Percentiles rank a stretch among this genome's conserved stretches.
Evolutionary conservation across 2,329 filamentous ascomycete species (phyloP).

Genomic region (Coleophoma crateriformis): DNA sequence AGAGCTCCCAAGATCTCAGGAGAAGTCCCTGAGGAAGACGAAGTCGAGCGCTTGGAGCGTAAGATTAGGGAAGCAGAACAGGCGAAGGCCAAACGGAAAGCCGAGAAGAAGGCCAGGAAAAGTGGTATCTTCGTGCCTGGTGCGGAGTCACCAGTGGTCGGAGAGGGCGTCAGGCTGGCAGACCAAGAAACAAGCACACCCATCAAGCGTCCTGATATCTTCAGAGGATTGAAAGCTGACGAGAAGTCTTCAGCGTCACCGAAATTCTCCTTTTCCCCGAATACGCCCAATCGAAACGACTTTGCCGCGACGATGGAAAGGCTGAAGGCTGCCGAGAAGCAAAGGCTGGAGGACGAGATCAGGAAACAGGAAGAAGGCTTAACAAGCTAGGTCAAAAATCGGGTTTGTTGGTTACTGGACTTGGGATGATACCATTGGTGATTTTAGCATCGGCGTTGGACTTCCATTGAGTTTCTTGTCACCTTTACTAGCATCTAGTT

Average conservation of each 20-base stretch:
- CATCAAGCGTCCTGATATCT: conserved; percentile 27
- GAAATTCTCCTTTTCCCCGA: conserved; percentile 25
- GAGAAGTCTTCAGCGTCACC: conserved; percentile 29
- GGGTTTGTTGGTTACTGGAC: no score
- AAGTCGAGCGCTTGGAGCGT: conserved; percentile 38
- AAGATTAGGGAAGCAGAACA: conserved; percentile 34
- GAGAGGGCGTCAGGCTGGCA: conserved; percentile 6
- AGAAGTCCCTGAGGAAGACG: conserved; percentile 30
- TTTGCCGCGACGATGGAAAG: conserved; percentile 45
- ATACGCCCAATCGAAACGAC: conserved; percentile 21
- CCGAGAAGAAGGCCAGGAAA: conserved; percentile 32
- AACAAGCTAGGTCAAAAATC: conserved; percentile 18
- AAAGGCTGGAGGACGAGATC: conserved; percentile 46
- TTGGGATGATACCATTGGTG: conserved; percentile 6
- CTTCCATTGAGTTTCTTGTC: not conserved
- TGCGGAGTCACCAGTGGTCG: conserved; percentile 15
- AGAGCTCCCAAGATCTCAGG: not conserved
- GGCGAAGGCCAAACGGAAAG: conserved; percentile 29
- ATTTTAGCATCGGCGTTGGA: conserved; percentile 23
- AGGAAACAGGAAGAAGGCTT: conserved; percentile 35
- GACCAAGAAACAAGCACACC: conserved; percentile 20
- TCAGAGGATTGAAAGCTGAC: conserved; percentile 32
- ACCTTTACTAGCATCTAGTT: no score
- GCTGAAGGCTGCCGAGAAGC: conserved; percentile 49
- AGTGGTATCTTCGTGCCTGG: conserved; percentile 22